Evolutionary conservation across 2,329 filamentous ascomycete species (phyloP).

Genomic region (Cordyceps fumosorosea): DNA sequence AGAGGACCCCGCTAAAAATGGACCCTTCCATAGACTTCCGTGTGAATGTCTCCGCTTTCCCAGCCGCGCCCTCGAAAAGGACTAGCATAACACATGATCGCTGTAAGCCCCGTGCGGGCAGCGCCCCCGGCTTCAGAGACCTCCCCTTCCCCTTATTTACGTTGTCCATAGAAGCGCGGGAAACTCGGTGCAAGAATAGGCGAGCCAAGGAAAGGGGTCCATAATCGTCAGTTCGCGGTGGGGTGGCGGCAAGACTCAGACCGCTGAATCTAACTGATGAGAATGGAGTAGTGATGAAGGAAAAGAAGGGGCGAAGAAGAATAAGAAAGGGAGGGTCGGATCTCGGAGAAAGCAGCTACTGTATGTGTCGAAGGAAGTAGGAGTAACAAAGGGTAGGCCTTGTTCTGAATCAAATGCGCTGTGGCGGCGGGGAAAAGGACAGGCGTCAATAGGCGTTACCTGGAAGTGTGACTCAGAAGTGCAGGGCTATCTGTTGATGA

Average conservation of each 20-base stretch:
- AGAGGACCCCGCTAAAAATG: neutral
- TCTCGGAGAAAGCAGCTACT: no score
- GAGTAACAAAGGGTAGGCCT: no score
- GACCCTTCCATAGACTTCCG: neutral
- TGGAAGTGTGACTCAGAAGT: no score
- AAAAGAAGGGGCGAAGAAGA: no score
- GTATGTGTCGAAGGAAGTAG: no score
- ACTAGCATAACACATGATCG: neutral
- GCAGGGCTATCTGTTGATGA: no score
- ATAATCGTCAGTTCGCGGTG: neutral
- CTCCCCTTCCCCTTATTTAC: neutral
- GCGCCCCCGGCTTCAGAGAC: neutral
- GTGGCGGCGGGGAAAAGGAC: no score
- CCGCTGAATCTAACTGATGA: neutral
- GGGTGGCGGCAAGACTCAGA: neutral
- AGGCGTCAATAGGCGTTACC: no score
- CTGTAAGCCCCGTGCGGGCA: neutral
- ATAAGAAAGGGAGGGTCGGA: no score
- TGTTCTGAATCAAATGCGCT: no score
- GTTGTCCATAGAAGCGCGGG: neutral
- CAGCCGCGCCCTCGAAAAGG: neutral
- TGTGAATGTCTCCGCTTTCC: neutral
- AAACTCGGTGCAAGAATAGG: neutral
- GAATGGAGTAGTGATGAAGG: no score
- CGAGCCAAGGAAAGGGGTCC: neutral